A percentile compares a stretch with the other conserved stretches of the same genome.
Conservation (phyloP, 2,329 filamentous ascomycete species). For the Tolypocladium capitatum region DNA sequence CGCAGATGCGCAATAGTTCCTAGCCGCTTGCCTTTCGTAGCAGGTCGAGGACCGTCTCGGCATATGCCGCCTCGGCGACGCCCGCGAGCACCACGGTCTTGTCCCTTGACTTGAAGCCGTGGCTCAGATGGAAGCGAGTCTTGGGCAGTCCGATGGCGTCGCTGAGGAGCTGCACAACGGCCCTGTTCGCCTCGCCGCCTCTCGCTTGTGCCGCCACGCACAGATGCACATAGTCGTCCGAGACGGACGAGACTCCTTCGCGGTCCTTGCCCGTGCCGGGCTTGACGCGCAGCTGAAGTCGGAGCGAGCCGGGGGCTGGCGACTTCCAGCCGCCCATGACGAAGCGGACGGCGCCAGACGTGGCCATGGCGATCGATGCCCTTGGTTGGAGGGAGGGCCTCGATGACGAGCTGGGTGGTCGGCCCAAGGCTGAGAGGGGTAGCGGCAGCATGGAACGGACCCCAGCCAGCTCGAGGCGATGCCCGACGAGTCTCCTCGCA, state of each 20-base stretch:
- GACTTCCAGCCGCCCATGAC: slow-evolving; percentile 35
- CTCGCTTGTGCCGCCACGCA: slow-evolving; percentile 52
- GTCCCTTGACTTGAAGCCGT: slow-evolving; percentile 49
- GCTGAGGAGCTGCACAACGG: slow-evolving; percentile 49
- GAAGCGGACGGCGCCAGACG: slow-evolving; percentile 28
- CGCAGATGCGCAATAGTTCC: background rate
- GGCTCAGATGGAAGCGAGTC: slow-evolving; percentile 47
- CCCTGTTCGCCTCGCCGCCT: slow-evolving; percentile 57
- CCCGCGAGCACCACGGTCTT: slow-evolving; percentile 42
- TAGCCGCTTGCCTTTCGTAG: slow-evolving; percentile 12
- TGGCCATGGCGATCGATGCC: slow-evolving; percentile 10
- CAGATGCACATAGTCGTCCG: slow-evolving; percentile 44
- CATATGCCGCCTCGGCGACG: slow-evolving; percentile 16
- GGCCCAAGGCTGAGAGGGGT: background rate
- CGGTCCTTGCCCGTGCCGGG: slow-evolving; percentile 48
- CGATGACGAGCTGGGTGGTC: too few species aligned
- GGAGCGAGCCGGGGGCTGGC: slow-evolving; percentile 28
- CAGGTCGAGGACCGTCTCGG: slow-evolving; percentile 12
- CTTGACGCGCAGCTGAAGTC: slow-evolving; percentile 54
- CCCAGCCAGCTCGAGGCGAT: background rate
- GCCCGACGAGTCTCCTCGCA: background rate
- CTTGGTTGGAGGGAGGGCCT: background rate
- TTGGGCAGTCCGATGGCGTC: slow-evolving; percentile 47
- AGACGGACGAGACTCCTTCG: slow-evolving; percentile 45
- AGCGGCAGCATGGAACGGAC: background rate